Conservation (phyloP, 2,329 filamentous ascomycete genomes). For the Diplodia scrobiculata region DNA sequence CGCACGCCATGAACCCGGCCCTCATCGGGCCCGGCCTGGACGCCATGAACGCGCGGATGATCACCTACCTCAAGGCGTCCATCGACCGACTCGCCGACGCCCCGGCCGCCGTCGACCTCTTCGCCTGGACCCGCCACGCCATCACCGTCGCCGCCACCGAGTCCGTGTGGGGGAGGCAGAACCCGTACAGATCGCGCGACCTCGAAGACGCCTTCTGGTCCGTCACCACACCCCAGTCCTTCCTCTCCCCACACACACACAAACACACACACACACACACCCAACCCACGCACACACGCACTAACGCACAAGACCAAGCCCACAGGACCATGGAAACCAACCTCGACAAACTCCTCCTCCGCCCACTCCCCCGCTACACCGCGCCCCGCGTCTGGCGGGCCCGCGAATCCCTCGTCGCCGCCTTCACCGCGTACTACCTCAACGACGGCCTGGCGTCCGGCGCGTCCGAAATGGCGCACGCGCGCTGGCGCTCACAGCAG, state of each 20-base stretch:
- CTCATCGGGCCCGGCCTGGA: slow-evolving; percentile 42
- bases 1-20: slow-evolving; percentile 42
- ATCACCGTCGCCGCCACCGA: slow-evolving; percentile 46
- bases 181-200: slow-evolving; percentile 45
- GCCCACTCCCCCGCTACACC: slow-evolving; percentile 37
- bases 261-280: too few relatives aligned
- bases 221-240: neutral
- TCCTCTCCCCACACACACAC: too few relatives aligned
- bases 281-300: neutral
- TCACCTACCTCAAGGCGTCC: slow-evolving; percentile 39
- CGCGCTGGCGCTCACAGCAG: slow-evolving; percentile 42
- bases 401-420: slow-evolving; percentile 42
- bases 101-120: slow-evolving; percentile 29
- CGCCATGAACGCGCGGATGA: slow-evolving; percentile 43
- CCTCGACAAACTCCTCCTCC: slow-evolving; percentile 36
- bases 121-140: slow-evolving; percentile 36
- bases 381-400: slow-evolving; percentile 41
- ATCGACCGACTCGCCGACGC: slow-evolving; percentile 28
- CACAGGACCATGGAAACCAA: slow-evolving; percentile 36
- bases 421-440: slow-evolving; percentile 48
- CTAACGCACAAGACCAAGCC: neutral
- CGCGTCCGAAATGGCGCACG: slow-evolving; percentile 44
- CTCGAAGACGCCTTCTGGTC: slow-evolving; percentile 46
- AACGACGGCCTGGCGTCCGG: slow-evolving; percentile 42
- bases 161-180: slow-evolving; percentile 48